Percentiles rank a stretch among this genome's conserved stretches.
These are phyloP conservation scores for Phytophthora pini DNA, from an alignment of 352 stramenopile species.

Conservation along the genomic window DNA sequence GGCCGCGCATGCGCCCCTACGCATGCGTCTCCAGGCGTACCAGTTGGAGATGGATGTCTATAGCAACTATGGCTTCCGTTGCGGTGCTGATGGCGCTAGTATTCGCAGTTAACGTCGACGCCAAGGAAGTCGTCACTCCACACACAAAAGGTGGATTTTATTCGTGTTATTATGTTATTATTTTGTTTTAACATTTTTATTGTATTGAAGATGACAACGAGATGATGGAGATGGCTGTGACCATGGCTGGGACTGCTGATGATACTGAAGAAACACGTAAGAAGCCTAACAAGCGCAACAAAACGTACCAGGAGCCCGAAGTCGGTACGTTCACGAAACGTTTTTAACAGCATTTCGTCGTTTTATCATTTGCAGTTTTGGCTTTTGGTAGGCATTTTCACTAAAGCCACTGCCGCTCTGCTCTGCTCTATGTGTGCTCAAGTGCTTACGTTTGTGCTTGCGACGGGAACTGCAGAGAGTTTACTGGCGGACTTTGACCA, in stretches of 20 bases:
- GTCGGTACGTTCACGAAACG: slow-evolving; percentile 39
- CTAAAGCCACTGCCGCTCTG: slow-evolving; percentile 22
- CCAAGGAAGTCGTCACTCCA: slow-evolving; percentile 31
- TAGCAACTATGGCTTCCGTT: slow-evolving; percentile 3
- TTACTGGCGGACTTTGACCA: slow-evolving; percentile 83
- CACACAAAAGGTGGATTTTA: slow-evolving; percentile 15
- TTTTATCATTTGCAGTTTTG: slow-evolving; percentile 9
- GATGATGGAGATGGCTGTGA: slow-evolving; percentile 30
- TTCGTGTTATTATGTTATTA: slow-evolving; percentile 10
- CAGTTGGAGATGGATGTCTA: not conserved
- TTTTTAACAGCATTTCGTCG: slow-evolving; percentile 9
- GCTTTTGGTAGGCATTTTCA: slow-evolving; percentile 11
- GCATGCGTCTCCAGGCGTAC: not conserved
- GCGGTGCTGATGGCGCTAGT: slow-evolving; percentile 15
- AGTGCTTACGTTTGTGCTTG: slow-evolving; percentile 47
- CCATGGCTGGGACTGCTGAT: slow-evolving; percentile 8
- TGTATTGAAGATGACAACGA: slow-evolving; percentile 14
- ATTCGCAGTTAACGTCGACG: slow-evolving; percentile 1
- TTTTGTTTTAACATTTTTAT: slow-evolving; percentile 11
- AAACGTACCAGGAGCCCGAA: slow-evolving; percentile 38
- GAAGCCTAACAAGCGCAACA: slow-evolving; percentile 34
- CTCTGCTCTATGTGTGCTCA: slow-evolving; percentile 8
- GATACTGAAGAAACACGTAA: slow-evolving; percentile 10
- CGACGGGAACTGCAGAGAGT: slow-evolving; percentile 57
- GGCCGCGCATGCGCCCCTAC: not conserved